Evolutionary conservation across 805 yeast species (phyloP).

Genomic region (Clavispora asparagi): DNA sequence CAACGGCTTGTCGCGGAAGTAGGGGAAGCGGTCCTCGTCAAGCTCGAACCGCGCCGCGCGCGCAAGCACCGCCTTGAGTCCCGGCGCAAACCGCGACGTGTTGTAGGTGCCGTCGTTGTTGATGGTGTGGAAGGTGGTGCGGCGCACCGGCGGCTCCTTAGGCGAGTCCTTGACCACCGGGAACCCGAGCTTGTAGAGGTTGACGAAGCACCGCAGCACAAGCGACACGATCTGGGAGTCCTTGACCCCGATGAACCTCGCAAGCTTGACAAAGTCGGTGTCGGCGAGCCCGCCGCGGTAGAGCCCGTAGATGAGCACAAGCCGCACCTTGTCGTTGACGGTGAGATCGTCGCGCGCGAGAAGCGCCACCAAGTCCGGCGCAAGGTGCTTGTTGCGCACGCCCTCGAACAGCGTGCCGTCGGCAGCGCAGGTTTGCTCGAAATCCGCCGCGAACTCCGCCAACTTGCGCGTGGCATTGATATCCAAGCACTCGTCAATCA

Average conservation of each 20-base stretch:
- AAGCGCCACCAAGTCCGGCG: conserved; percentile 55
- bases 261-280: conserved; percentile 65
- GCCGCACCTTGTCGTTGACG: conserved; percentile 65
- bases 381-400: conserved; percentile 50
- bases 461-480: conserved; percentile 53
- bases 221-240: conserved; percentile 50
- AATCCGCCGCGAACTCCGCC: conserved; percentile 66
- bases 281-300: conserved; percentile 79
- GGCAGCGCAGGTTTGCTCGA: conserved; percentile 79
- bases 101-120: conserved; percentile 49
- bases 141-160: conserved; percentile 40
- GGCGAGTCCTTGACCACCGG: conserved; percentile 43
- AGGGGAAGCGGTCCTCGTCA: conserved; percentile 63
- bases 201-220: conserved; percentile 44
- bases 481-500: conserved; percentile 61
- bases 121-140: conserved; percentile 52
- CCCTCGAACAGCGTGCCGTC: conserved; percentile 70
- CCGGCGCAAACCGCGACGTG: conserved; percentile 72
- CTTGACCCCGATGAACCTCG: conserved; percentile 46
- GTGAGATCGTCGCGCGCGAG: conserved; percentile 47
- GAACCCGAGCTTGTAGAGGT: conserved; percentile 49
- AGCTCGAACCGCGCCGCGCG: conserved; percentile 47
- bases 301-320: conserved; percentile 68
- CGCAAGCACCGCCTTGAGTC: conserved; percentile 53
- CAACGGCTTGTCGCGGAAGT: conserved; percentile 68